These are phyloP conservation scores for Solanum paucissectum DNA, from an alignment of 257 asterid species.

Conservation along the genomic window DNA sequence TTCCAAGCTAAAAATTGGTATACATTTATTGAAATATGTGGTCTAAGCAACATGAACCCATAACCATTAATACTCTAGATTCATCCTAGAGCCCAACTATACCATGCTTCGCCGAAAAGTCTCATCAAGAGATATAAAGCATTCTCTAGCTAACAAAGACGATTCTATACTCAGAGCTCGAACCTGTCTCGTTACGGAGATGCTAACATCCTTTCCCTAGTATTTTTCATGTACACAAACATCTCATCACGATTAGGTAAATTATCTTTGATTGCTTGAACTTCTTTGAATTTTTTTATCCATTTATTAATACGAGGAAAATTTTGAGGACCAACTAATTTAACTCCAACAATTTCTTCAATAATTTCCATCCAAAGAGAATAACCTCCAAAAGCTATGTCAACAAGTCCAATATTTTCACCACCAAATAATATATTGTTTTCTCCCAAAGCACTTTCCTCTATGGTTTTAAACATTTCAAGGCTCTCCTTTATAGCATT, in stretches of 20 bases:
- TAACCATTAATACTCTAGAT: neutral
- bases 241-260: conserved; percentile 8
- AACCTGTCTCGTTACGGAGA: neutral
- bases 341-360: neutral
- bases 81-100: neutral
- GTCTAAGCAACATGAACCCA: neutral
- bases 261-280: neutral
- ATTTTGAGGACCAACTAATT: neutral
- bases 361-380: neutral
- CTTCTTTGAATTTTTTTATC: neutral
- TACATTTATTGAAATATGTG: neutral
- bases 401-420: neutral
- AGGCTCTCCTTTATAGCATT: neutral
- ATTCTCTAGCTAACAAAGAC: fast-evolving
- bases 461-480: neutral
- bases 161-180: neutral
- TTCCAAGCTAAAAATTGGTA: neutral
- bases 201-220: neutral
- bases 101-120: neutral
- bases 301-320: neutral
- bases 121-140: neutral
- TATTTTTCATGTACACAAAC: neutral
- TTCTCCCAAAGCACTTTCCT: neutral
- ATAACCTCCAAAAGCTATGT: neutral
- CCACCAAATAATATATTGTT: neutral